Evolutionary conservation across 352 stramenopile species (phyloP).

Genomic region (Elongisporangium prolatum): DNA sequence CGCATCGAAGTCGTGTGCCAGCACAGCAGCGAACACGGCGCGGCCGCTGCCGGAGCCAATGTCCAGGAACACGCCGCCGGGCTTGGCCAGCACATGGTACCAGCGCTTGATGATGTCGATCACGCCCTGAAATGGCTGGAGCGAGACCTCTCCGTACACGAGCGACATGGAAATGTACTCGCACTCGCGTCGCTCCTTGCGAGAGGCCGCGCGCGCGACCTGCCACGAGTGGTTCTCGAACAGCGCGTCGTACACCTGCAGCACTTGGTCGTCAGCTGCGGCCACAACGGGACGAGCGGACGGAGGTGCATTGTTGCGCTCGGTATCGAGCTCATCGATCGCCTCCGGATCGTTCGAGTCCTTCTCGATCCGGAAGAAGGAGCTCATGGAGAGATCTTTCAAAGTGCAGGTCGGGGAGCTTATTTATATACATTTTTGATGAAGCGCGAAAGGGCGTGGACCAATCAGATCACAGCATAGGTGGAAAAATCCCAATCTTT

Average conservation of each 20-base stretch:
- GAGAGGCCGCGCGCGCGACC: conserved; percentile 24
- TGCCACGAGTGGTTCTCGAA: conserved; percentile 38
- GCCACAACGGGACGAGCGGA: neutral
- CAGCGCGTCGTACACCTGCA: conserved; percentile 38
- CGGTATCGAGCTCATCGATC: neutral
- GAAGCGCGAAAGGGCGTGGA: conserved; percentile 6
- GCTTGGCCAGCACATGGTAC: conserved; percentile 53
- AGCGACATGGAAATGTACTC: conserved; percentile 66
- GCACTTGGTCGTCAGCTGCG: neutral
- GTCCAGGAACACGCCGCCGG: conserved; percentile 81
- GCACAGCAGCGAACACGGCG: conserved; percentile 76
- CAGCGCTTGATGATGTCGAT: conserved; percentile 55
- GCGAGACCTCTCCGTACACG: conserved; percentile 89
- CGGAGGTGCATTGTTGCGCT: neutral
- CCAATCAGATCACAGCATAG: conserved; percentile 20
- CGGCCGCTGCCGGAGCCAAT: conserved; percentile 87
- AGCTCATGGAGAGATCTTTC: neutral
- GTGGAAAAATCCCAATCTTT: conserved; percentile 10
- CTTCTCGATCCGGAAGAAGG: neutral
- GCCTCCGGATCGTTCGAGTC: neutral
- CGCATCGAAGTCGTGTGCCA: conserved; percentile 85
- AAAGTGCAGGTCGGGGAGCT: neutral
- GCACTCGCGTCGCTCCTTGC: conserved; percentile 40
- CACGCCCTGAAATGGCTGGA: conserved; percentile 67
- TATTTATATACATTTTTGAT: neutral